Evolutionary conservation across 2,329 filamentous ascomycete genomes (phyloP).

Genomic region (Claviceps sp.): DNA sequence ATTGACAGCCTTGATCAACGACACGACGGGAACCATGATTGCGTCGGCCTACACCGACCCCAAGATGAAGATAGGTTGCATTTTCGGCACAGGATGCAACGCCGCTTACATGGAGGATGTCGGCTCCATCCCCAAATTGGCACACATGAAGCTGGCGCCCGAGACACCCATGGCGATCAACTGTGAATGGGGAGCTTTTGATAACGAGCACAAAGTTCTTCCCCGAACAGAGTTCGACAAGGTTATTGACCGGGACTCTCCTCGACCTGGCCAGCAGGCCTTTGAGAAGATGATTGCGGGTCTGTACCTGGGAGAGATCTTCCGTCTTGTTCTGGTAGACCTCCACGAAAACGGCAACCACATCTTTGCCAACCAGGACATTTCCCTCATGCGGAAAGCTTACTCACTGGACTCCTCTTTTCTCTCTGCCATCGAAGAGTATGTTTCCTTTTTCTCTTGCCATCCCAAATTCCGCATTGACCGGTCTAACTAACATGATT

Average conservation of each 20-base stretch:
- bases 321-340: conserved; percentile 76
- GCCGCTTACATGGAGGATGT: conserved; percentile 95
- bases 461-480: not conserved
- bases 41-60: conserved; percentile 94
- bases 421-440: conserved; percentile 84
- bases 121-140: conserved; percentile 85
- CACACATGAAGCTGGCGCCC: conserved; percentile 74
- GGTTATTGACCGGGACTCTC: conserved; percentile 80
- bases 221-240: conserved; percentile 77
- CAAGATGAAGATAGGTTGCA: conserved; percentile 88
- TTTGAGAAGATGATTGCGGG: conserved; percentile 98
- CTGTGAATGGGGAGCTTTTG: conserved; percentile 95
- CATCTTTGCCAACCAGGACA: conserved; percentile 76
- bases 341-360: conserved; percentile 66
- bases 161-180: conserved; percentile 88
- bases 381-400: conserved; percentile 65
- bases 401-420: conserved; percentile 91
- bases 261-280: conserved; percentile 82
- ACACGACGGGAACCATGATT: conserved; percentile 93
- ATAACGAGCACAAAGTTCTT: conserved; percentile 82
- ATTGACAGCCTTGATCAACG: conserved; percentile 86
- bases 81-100: conserved; percentile 97
- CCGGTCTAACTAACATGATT: not conserved
- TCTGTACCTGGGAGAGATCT: conserved; percentile 87
- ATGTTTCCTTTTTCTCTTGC: conserved; percentile 17